phyloP scores from a whole-genome alignment of 2,329 filamentous ascomycete genomes.

The Alternaria atra region DNA sequence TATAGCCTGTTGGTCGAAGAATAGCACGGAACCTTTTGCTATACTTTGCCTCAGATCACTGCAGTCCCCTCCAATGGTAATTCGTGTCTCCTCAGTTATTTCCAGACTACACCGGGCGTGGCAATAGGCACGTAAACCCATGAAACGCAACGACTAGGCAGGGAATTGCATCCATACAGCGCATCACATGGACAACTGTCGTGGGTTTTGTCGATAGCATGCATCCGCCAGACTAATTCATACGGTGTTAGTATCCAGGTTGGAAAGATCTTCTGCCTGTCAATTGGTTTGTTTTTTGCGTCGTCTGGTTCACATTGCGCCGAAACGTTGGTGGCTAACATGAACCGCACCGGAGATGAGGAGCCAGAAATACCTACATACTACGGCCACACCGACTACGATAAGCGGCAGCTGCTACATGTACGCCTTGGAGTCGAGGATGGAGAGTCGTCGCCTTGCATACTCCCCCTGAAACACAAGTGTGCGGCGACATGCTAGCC shows the following conservation, averaged over 20 bases:
- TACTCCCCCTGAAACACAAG: slow-evolving; percentile 34
- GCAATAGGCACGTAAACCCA: background rate
- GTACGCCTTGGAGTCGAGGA: slow-evolving; percentile 16
- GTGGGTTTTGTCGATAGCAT: background rate
- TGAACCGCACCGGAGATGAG: slow-evolving; percentile 6
- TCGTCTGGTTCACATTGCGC: background rate
- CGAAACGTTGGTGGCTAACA: slow-evolving; percentile 3
- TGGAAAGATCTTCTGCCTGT: background rate
- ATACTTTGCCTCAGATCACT: background rate
- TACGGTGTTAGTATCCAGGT: background rate
- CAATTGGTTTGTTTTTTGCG: background rate
- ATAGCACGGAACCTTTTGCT: background rate
- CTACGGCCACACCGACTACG: slow-evolving; percentile 20
- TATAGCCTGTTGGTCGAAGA: background rate
- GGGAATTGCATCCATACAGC: background rate
- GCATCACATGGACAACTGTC: background rate
- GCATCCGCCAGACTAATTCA: background rate
- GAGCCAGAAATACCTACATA: slow-evolving; percentile 9
- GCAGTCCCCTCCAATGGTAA: background rate
- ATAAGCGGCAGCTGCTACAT: slow-evolving; percentile 21
- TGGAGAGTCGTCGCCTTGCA: slow-evolving; percentile 19
- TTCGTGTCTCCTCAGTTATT: background rate
- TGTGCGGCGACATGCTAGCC: slow-evolving; percentile 35
- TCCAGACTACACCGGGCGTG: background rate
- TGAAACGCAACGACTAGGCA: background rate